Percentiles rank a stretch among this genome's conserved stretches.
These are phyloP conservation scores for Telfairia occidentalis DNA, from an alignment of 331 rosid genomes.

Conservation along the genomic window DNA sequence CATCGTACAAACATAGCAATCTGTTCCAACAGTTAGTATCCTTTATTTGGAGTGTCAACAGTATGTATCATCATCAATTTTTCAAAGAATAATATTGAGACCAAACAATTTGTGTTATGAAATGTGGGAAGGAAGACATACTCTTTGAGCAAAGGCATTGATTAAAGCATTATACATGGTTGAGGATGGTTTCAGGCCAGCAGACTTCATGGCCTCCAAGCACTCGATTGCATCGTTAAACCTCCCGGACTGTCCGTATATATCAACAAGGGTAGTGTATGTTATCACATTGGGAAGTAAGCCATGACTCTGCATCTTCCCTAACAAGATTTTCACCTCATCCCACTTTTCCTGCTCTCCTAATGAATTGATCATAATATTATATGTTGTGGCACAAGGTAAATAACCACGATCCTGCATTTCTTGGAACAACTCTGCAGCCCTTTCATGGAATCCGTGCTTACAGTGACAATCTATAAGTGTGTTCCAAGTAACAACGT, in stretches of 20 bases:
- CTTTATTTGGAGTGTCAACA: not conserved
- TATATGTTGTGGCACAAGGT: slow-evolving; percentile 65
- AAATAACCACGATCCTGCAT: slow-evolving; percentile 66
- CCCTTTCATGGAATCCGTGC: slow-evolving; percentile 50
- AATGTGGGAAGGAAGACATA: slow-evolving; percentile 22
- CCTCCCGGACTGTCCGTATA: slow-evolving; percentile 80
- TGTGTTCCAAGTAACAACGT: slow-evolving; percentile 85
- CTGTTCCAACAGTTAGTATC: not conserved
- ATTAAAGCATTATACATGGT: slow-evolving; percentile 92
- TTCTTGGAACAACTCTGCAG: slow-evolving; percentile 64
- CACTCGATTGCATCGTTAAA: slow-evolving; percentile 75
- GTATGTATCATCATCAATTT: not conserved
- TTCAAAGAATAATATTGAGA: not conserved
- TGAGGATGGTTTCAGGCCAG: slow-evolving; percentile 71
- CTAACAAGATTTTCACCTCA: slow-evolving; percentile 49
- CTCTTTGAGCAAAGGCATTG: slow-evolving; percentile 95
- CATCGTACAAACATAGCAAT: not conserved
- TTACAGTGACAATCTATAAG: slow-evolving; percentile 74
- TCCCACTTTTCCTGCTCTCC: slow-evolving; percentile 88
- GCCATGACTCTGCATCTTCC: slow-evolving; percentile 74
- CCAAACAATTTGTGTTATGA: not conserved
- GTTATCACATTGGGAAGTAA: slow-evolving; percentile 75
- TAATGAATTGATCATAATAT: slow-evolving; percentile 74
- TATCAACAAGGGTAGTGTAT: slow-evolving; percentile 76
- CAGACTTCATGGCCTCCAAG: slow-evolving; percentile 73